Evolutionary conservation across 2,329 filamentous ascomycete species (phyloP).

Genomic region (Pseudopithomyces maydicus): DNA sequence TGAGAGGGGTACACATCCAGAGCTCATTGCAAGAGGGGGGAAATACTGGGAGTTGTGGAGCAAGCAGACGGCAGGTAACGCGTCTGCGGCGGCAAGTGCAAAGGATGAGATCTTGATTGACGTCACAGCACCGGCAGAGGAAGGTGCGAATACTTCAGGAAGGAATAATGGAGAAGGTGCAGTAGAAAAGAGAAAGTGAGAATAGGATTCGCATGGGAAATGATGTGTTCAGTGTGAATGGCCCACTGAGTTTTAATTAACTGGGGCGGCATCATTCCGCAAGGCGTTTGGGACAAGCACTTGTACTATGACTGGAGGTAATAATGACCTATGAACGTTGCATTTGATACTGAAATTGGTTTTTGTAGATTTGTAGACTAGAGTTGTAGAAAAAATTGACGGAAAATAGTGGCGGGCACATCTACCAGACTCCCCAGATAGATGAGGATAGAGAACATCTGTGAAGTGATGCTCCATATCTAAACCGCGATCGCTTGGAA

Average conservation of each 20-base stretch:
- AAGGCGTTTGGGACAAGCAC: too few species aligned
- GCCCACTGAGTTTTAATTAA: background rate
- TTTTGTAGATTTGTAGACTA: background rate
- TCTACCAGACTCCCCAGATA: too few species aligned
- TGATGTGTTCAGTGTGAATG: background rate
- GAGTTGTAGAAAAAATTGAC: background rate
- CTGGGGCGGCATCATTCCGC: background rate
- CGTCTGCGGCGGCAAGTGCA: slow-evolving; percentile 21
- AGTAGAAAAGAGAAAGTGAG: slow-evolving; percentile 21
- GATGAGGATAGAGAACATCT: too few species aligned
- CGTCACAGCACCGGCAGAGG: background rate
- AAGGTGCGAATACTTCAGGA: slow-evolving; percentile 21
- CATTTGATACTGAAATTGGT: background rate
- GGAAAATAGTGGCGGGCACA: background rate
- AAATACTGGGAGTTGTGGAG: slow-evolving; percentile 87
- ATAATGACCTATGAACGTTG: background rate
- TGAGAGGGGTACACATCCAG: slow-evolving; percentile 78
- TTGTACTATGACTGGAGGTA: too few species aligned
- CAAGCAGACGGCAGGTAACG: slow-evolving; percentile 66
- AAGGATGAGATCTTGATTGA: background rate
- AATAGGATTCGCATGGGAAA: slow-evolving; percentile 14
- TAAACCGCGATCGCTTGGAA: too few species aligned
- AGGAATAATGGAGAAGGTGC: slow-evolving; percentile 12
- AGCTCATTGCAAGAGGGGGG: slow-evolving; percentile 72
- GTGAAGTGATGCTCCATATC: too few species aligned